Evolutionary conservation across 1,139 yeast genomes (phyloP), one percentile per base, ranked within the genome.

Genomic region (Geotrichum cucujoidarum): DNA sequence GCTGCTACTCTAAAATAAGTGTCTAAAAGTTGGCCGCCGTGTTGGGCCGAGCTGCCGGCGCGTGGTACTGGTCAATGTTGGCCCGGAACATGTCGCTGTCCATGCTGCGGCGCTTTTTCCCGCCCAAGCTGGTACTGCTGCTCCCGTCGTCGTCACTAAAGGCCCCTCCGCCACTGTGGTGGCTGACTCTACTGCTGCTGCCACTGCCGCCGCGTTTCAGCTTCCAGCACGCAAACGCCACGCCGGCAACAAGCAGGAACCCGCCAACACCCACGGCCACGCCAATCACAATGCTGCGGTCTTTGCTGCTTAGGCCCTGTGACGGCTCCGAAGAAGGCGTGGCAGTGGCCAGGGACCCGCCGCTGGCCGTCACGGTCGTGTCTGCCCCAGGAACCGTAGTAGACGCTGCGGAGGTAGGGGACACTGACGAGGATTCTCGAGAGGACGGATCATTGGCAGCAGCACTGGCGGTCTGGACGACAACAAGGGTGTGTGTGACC

Each of bases 61-160:
- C 53, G 50, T 66, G 70, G 54, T 65, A 66, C 51, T 66, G 69
- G 51, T 67, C 69, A 47, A 65, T 61, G 51, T 64, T 66, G 22
- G 66, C 67, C 40, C 68, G 53, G 62, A 66, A 66, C 44, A 66
- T 66, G 47, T 66, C 65, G 24, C 36, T 44, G 24, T 34, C 49
- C 22, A 36, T 8, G 3, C 32, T 16, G 16, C 20, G 40, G 11
- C 18, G 27, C 39, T 29, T 25, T n/a, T n/a, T n/a, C n/a, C n/a
- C n/a, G n/a, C n/a, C n/a, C n/a, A n/a, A n/a, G 22, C 25, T 40
- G 25, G 17, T 21, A 7, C 14, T 16, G 16, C 11, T 13, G 29
- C 30, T 22, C 17, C 27, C 27, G 8, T 10, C 8, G 27, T 6
- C 10, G 27, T 10, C 10, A 10, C 27, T 24, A 6, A 24, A 6